Conservation (phyloP, 352 stramenopile genomes). For the Ophiocytium majus region DNA sequence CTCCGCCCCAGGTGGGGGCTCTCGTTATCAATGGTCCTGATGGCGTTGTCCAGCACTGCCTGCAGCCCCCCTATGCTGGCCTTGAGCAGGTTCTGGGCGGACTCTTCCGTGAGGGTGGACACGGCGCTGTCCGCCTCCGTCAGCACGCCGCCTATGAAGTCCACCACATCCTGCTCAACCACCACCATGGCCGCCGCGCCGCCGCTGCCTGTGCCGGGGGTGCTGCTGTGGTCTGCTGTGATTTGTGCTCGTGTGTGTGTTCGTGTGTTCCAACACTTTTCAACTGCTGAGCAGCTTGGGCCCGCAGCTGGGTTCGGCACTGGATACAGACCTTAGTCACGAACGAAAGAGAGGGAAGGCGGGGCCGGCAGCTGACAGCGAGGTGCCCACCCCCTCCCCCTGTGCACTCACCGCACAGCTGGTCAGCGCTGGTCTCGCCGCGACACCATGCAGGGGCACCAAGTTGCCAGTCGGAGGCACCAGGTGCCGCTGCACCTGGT, state of each 20-base stretch:
- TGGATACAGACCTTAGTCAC: too few relatives aligned
- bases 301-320: not conserved
- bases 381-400: too few relatives aligned
- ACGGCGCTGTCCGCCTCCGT: not conserved
- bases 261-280: not conserved
- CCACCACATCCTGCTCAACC: too few relatives aligned
- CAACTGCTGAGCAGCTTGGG: not conserved
- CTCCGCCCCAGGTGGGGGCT: not conserved
- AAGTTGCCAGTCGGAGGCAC: too few relatives aligned
- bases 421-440: too few relatives aligned
- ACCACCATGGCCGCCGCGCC: too few relatives aligned
- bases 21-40: conserved; percentile 9
- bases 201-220: too few relatives aligned
- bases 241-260: not conserved
- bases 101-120: not conserved
- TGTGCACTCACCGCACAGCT: too few relatives aligned
- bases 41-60: not conserved
- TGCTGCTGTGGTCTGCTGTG: not conserved
- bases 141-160: too few relatives aligned
- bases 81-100: not conserved
- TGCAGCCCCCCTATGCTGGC: not conserved
- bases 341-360: too few relatives aligned
- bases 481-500: not conserved
- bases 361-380: too few relatives aligned
- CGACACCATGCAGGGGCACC: too few relatives aligned